phyloP scores from a whole-genome alignment of 2,329 filamentous ascomycete species.

The Thielaviopsis populi region DNA sequence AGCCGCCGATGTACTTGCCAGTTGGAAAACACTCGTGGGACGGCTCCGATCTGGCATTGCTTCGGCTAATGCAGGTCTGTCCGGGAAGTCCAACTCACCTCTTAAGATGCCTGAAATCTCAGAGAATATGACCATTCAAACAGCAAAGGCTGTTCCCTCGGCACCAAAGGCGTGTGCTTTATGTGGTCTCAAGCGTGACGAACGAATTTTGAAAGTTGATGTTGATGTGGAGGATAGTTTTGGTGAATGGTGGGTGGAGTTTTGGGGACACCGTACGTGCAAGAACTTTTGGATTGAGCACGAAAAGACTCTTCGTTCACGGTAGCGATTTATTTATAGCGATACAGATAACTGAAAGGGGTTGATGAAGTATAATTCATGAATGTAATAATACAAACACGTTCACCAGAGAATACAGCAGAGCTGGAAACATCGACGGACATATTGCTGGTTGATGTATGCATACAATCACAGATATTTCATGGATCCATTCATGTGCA shows the following conservation, averaged over 20 bases:
- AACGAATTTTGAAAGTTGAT: slow-evolving; percentile 64
- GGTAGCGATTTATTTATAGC: slow-evolving; percentile 28
- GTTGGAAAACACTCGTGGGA: slow-evolving; percentile 64
- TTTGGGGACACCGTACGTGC: slow-evolving; percentile 70
- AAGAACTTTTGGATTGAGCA: slow-evolving; percentile 74
- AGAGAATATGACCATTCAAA: slow-evolving; percentile 52
- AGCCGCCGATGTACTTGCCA: slow-evolving; percentile 56
- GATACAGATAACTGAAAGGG: background rate
- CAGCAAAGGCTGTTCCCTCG: slow-evolving; percentile 56
- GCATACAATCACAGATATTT: too few relatives aligned
- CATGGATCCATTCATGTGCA: too few relatives aligned
- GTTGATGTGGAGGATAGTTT: slow-evolving; percentile 74
- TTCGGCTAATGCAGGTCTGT: slow-evolving; percentile 45
- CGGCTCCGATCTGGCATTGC: slow-evolving; percentile 58
- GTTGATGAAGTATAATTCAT: background rate
- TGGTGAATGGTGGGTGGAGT: slow-evolving; percentile 91
- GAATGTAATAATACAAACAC: background rate
- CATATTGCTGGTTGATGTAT: too few relatives aligned
- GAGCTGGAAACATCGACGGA: too few relatives aligned
- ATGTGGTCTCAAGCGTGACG: slow-evolving; percentile 77
- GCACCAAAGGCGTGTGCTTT: slow-evolving; percentile 65
- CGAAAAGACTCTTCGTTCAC: slow-evolving; percentile 51
- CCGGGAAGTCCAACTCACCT: slow-evolving; percentile 24
- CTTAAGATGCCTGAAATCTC: slow-evolving; percentile 54
- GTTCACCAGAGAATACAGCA: too few relatives aligned